These are phyloP conservation scores for Podospora australis DNA, from an alignment of 495 filamentous ascomycete species.

Conservation along the genomic window DNA sequence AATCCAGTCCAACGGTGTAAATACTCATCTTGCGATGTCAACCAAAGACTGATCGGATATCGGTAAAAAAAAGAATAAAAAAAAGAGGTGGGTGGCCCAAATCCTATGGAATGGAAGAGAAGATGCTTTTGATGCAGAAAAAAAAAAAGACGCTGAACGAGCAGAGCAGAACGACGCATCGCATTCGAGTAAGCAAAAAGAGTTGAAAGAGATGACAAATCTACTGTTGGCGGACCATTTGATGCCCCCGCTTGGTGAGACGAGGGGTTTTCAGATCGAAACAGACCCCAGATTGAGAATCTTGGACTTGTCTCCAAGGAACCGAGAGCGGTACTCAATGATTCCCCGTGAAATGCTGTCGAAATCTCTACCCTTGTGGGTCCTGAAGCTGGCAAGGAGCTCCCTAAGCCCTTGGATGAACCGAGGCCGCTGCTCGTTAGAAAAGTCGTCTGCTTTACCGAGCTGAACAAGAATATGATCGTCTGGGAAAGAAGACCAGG, in stretches of 20 bases:
- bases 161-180: too few species aligned
- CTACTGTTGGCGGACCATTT: not conserved
- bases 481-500: constrained; percentile 57
- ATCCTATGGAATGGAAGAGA: too few species aligned
- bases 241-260: not conserved
- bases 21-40: too few species aligned
- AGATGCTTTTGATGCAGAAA: too few species aligned
- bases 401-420: constrained; percentile 71
- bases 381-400: constrained; percentile 68
- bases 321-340: constrained; percentile 63
- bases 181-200: too few species aligned
- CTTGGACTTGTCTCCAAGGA: constrained; percentile 47
- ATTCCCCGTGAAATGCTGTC: constrained; percentile 74
- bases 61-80: too few species aligned
- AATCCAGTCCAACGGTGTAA: too few species aligned
- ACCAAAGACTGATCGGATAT: too few species aligned
- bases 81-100: too few species aligned
- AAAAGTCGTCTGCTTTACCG: constrained; percentile 65
- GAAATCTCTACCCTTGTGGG: constrained; percentile 72
- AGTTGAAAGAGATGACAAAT: not conserved
- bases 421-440: constrained; percentile 58
- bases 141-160: too few species aligned
- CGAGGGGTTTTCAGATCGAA: constrained; percentile 20
- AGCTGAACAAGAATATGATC: constrained; percentile 80
- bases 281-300: constrained; percentile 38